Evolutionary conservation across 2,329 filamentous ascomycete species (phyloP).

Genomic region (Tricladium varicosporioides): DNA sequence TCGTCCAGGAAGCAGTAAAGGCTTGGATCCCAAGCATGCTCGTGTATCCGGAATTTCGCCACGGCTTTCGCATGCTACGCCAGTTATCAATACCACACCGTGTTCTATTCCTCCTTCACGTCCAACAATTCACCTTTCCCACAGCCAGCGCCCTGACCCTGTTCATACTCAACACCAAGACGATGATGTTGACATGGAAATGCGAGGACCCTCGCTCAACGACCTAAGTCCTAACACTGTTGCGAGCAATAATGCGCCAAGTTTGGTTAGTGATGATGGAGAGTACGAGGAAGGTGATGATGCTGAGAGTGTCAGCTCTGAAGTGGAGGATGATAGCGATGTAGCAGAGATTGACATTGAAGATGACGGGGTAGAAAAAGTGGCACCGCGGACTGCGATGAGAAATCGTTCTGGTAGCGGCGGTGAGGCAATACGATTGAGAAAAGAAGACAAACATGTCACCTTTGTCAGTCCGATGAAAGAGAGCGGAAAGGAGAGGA

Average conservation of each 20-base stretch:
- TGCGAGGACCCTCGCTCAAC: constrained; percentile 51
- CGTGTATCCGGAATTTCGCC: constrained; percentile 37
- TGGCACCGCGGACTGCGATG: constrained; percentile 26
- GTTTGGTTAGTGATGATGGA: constrained; percentile 76
- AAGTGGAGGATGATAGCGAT: constrained; percentile 58
- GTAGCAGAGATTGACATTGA: constrained; percentile 62
- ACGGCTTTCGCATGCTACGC: constrained; percentile 37
- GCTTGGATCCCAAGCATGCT: constrained; percentile 36
- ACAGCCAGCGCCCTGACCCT: constrained; percentile 12
- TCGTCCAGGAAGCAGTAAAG: constrained; percentile 59
- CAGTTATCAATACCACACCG: constrained; percentile 22
- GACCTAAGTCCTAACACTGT: constrained; percentile 69
- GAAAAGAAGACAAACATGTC: constrained; percentile 36
- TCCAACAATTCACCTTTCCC: constrained; percentile 20
- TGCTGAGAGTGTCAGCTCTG: constrained; percentile 48
- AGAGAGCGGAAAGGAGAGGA: constrained; percentile 17
- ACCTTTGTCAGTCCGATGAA: constrained; percentile 36
- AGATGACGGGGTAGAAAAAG: constrained; percentile 41
- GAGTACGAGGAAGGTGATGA: constrained; percentile 71
- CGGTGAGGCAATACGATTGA: constrained; percentile 22
- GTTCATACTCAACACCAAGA: constrained; percentile 16
- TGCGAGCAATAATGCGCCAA: constrained; percentile 74
- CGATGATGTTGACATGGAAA: constrained; percentile 37
- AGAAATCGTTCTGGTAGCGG: constrained; percentile 25
- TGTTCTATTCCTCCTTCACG: constrained; percentile 17